phyloP scores from a whole-genome alignment of 208 protist genomes.

The Trypanosoma theileri region DNA sequence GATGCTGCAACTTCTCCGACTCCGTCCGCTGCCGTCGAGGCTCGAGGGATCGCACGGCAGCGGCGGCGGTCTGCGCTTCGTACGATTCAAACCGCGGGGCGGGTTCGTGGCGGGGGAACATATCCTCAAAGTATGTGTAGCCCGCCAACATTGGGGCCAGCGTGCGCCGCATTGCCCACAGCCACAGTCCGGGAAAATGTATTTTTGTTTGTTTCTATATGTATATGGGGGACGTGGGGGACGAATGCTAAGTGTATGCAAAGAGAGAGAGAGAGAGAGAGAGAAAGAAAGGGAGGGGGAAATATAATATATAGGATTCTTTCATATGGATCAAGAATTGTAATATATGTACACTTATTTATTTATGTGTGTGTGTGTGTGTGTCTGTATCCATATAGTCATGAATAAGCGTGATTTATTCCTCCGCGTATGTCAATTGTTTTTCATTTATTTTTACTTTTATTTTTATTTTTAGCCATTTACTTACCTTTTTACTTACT shows the following conservation, averaged over 20 bases:
- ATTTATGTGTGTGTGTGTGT: no score
- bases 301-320: no score
- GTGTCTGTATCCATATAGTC: no score
- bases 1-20: constrained; percentile 75
- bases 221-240: not conserved
- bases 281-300: no score
- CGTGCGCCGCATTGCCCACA: constrained; percentile 5
- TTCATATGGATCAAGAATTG: no score
- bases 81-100: constrained; percentile 70
- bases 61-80: constrained; percentile 67
- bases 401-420: no score
- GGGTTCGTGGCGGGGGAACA: constrained; percentile 82
- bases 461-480: constrained; percentile 2
- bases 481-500: constrained; percentile 9
- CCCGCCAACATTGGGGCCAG: constrained; percentile 24
- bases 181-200: not conserved
- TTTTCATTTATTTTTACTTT: not conserved
- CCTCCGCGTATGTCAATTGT: no score
- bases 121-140: constrained; percentile 88
- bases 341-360: no score
- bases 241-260: no score
- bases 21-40: constrained; percentile 74
- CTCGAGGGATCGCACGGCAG: constrained; percentile 56
- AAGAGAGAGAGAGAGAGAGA: no score
- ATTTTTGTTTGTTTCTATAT: not conserved